phyloP scores from a whole-genome alignment of 441 rosid genomes.

The Metrosideros polymorpha region DNA sequence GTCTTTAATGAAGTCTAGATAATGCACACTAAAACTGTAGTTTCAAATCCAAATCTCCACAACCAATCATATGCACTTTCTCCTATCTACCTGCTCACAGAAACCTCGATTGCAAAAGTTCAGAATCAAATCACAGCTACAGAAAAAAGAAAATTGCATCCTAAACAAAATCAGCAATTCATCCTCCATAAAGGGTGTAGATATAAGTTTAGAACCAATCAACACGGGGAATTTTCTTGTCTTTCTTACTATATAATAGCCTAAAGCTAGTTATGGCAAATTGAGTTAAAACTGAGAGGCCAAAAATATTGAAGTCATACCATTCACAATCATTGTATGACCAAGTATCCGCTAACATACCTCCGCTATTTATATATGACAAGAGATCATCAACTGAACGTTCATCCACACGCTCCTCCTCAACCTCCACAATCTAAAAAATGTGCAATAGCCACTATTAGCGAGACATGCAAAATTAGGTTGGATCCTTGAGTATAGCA shows the following conservation, averaged over 20 bases:
- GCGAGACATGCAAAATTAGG: not conserved
- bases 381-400: slow-evolving; percentile 91
- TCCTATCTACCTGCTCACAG: not conserved
- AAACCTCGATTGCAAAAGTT: not conserved
- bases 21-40: not conserved
- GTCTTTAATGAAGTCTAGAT: not conserved
- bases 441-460: not conserved
- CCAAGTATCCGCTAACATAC: not conserved
- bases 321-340: not conserved
- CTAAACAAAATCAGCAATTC: not conserved
- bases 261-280: not conserved
- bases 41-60: not conserved
- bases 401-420: slow-evolving; percentile 66
- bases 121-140: not conserved
- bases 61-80: not conserved
- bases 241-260: not conserved
- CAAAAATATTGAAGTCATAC: not conserved
- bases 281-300: not conserved
- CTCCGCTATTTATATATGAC: slow-evolving; percentile 71
- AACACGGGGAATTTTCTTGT: not conserved
- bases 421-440: slow-evolving; percentile 54
- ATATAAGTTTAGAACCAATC: not conserved
- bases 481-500: not conserved
- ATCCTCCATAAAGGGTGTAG: not conserved
- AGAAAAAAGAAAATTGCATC: not conserved